These are phyloP conservation scores for Crithidia expoeki DNA, from an alignment of 208 protist species.

Conservation along the genomic window DNA sequence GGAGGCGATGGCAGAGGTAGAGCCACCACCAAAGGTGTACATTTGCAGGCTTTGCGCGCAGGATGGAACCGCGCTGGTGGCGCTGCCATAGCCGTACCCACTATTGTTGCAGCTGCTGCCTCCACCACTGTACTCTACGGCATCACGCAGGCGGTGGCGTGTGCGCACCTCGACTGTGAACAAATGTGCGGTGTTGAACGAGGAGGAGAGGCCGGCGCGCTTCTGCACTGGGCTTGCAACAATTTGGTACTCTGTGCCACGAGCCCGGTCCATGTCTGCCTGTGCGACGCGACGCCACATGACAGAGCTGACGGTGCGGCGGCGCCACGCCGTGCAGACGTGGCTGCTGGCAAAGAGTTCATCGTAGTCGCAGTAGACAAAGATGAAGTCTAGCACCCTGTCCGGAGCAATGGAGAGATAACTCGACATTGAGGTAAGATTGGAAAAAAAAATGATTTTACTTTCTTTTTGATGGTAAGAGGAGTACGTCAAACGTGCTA, in stretches of 20 bases:
- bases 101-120: not conserved
- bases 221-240: constrained; percentile 18
- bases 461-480: not conserved
- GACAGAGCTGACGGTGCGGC: constrained; percentile 11
- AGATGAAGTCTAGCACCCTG: constrained; percentile 26
- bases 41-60: constrained; percentile 14
- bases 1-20: constrained; percentile 8
- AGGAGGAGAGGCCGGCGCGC: constrained; percentile 12
- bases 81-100: not conserved
- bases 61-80: not conserved
- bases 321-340: constrained; percentile 15
- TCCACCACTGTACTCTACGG: not conserved
- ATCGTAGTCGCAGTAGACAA: constrained; percentile 42
- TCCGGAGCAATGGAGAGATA: constrained; percentile 21
- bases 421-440: not conserved
- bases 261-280: constrained; percentile 23
- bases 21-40: constrained; percentile 10
- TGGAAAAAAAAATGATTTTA: not conserved
- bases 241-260: constrained; percentile 21
- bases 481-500: not conserved
- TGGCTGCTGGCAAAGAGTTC: constrained; percentile 34
- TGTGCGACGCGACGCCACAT: constrained; percentile 21
- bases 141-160: constrained; percentile 8
- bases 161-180: constrained; percentile 20
- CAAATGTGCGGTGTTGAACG: constrained; percentile 12